Base-by-base conservation (phyloP, 306 rosid species). In the Senna siamea region DNA sequence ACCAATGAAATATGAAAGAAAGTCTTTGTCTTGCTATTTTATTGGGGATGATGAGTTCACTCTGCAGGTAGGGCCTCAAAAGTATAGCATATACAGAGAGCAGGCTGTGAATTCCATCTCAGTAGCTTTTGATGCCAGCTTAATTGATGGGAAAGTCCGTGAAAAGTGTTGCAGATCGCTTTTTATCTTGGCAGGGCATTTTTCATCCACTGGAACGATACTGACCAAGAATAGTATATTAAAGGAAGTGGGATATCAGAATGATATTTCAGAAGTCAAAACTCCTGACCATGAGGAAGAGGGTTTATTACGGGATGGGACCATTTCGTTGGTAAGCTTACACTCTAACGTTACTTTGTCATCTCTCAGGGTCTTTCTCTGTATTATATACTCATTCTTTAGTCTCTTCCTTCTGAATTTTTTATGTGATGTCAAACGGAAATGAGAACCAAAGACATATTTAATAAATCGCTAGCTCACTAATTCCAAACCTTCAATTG, bases 121-220 rank as follows among this genome's bases (percentile, higher is more conserved):
- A 17, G 82, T 68, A 68, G 89, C 90, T 71, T 94, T 90, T 76
- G 81, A 92, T 54, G 83, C 59, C 37, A 82, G 96, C 89, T 80
- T 88, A 77, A 68, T 85, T 52, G 79, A 90, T 70, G 85, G 69
- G 55, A 84, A 72, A 30, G 65, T 81, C 10, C 79, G 78, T 53
- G 72, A 76, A 18, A 88, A 80, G 69, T 90, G 92, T 70, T 88
- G 90, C 84, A 76, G 64, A 83, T 91, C 92, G 9, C 87, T 92
- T 78, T 40, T 74, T 56, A 72, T 88, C 70, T 75, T 92, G 87
- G 82, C 91, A 62, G 87, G 88, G 2, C 89, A 79, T 65, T 88
- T 88, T 78, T 85, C 91, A 73, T 70, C 74, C 32, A 67, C 77
- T 53, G 88, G 86, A 44, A 87, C 79, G 73, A 79, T 73, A 74